Percentiles rank a stretch among this genome's conserved stretches.
phyloP scores from a whole-genome alignment of 2,329 filamentous ascomycete genomes.

The Ceratocystis lukuohia region DNA sequence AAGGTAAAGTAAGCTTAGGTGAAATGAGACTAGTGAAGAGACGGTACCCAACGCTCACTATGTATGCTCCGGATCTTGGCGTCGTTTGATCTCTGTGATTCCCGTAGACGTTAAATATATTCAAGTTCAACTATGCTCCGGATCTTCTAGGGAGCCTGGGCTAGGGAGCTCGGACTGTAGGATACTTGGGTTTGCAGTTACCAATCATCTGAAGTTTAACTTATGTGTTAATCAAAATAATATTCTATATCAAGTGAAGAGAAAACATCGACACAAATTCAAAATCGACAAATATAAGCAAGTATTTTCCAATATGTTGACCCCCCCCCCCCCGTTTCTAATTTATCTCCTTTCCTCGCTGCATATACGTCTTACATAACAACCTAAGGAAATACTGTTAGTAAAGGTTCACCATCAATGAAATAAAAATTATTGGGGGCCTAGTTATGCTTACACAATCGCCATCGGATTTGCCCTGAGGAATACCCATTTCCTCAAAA shows the following conservation, averaged over 20 bases:
- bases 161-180: no score
- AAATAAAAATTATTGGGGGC: not conserved
- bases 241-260: not conserved
- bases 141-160: no score
- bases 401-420: not conserved
- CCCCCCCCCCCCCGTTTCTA: not conserved
- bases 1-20: no score
- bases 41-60: no score
- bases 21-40: no score
- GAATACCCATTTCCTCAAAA: slow-evolving; percentile 97
- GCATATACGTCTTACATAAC: not conserved
- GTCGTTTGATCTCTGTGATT: no score
- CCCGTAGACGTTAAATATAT: no score
- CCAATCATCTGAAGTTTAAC: not conserved
- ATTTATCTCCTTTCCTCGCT: not conserved
- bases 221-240: not conserved
- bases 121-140: no score
- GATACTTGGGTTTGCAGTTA: no score
- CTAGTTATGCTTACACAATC: slow-evolving; percentile 61
- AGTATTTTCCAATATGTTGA: slow-evolving; percentile 5
- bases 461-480: slow-evolving; percentile 64
- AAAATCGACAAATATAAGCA: not conserved
- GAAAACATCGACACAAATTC: not conserved
- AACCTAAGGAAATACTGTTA: slow-evolving; percentile 5
- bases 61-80: no score